Evolutionary conservation across 768 basidiomycete species (phyloP), one percentile per base, ranked within the genome.

Genomic region (Lactarius trivialis): DNA sequence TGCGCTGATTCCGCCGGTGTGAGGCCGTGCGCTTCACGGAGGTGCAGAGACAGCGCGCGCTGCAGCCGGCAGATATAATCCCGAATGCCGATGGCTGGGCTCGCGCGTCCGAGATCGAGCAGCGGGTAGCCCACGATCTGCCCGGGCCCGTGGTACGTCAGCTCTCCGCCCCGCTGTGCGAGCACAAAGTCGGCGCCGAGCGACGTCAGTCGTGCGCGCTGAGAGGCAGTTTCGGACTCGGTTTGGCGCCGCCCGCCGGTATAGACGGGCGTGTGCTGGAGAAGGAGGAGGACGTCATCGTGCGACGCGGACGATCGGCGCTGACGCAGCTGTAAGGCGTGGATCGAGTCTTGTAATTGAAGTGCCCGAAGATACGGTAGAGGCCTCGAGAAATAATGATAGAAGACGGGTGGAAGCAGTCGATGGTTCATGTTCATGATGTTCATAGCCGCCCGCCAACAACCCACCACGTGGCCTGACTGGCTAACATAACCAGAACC

Each of bases 81-180:
- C 53, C 88, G 84, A 30, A 86, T 84, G 60, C 85, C 79, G 71
- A 83, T 78, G 56, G 86, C 76, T 8, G 94, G 91, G 50, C 82
- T 76, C 68, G 88, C 84, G 36, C 86, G 85, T n/a, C 83, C 83
- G 21, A 98, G 81, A 76, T 98, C 96, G 55, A 98, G 78, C 56
- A 98, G 79, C 2, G 94, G 93, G 72, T 99, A 99, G 32, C 94
- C 97, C 17, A 98, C 90, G 69, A 99, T 79, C 75, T 99, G 97
- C 7, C 97, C 97, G 1, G 97, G 95, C 0, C 97, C 97, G 73
- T 99, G 97, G 73, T 92, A 99, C 1, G 97, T 99, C 60, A 93
- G 81, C 75, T 98, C 88, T 2, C 97, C 97, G 15, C 97, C 97
- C 57, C 97, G 80, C 57, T 83, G 80, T 2, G 93, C 85, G 26